Evolutionary conservation across 2,329 filamentous ascomycete species (phyloP).

Genomic region (Colletotrichum sp.): DNA sequence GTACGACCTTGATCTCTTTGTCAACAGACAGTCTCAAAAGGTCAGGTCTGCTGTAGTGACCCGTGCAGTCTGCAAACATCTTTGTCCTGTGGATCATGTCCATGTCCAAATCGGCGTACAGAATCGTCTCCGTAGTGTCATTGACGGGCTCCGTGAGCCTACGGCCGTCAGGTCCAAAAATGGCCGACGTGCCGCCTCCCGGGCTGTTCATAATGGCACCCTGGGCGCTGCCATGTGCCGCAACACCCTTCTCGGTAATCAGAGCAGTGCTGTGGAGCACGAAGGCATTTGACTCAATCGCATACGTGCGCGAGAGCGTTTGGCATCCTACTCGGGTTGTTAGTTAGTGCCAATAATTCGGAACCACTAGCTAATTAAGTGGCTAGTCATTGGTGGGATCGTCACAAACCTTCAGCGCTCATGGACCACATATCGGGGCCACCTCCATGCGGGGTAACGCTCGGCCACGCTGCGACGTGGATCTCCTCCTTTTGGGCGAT

Average conservation of each 20-base stretch:
- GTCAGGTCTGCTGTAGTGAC: conserved; percentile 43
- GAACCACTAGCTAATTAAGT: neutral
- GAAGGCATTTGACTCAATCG: conserved; percentile 47
- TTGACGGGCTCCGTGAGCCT: conserved; percentile 43
- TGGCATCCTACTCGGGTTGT: conserved; percentile 36
- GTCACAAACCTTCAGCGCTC: conserved; percentile 14
- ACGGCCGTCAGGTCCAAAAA: conserved; percentile 57
- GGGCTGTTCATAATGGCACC: conserved; percentile 41
- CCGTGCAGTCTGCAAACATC: conserved; percentile 42
- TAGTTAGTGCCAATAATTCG: conserved; percentile 9
- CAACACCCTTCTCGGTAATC: conserved; percentile 42
- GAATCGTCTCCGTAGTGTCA: conserved; percentile 48
- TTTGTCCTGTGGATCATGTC: conserved; percentile 42
- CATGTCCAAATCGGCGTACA: conserved; percentile 57
- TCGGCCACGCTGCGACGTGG: conserved; percentile 33
- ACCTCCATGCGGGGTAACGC: conserved; percentile 2
- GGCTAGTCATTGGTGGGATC: neutral
- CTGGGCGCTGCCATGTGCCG: conserved; percentile 41
- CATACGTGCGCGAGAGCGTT: conserved; percentile 38
- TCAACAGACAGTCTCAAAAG: conserved; percentile 35
- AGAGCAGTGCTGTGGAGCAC: conserved; percentile 44
- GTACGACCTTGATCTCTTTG: neutral
- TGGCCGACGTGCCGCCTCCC: conserved; percentile 52
- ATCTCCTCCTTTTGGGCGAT: conserved; percentile 31
- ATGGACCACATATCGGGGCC: conserved; percentile 13